Base-by-base conservation (phyloP, 1,139 yeast species). In the Zygotorulaspora mrakii region DNA sequence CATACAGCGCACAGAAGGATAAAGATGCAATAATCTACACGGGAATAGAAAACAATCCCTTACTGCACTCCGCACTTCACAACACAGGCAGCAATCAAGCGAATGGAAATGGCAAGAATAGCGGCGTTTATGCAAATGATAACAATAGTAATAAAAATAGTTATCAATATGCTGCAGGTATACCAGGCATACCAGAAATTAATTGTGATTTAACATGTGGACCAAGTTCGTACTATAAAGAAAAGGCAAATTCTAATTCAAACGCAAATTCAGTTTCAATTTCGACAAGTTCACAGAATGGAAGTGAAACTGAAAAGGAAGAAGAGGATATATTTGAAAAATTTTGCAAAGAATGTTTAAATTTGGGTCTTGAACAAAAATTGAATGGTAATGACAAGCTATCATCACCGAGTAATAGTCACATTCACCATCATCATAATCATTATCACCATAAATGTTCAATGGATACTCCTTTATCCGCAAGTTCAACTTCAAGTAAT, bases 141-240 rank as follows among this genome's bases (percentile, higher is more conserved):
- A n/a, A n/a, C 4, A 25, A 4, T 4, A 13, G 10, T 25, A 7
- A 7, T 9, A 25, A 25, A 4, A 13, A 7, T 25, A 29, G 3
- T 18, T 11, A 10, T 14, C 33, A 31, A 25, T 20, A 22, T 13
- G 14, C 24, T 6, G 12, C 3, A 11, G 26, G 16, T 17, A 22
- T 21, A 10, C 17, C 20, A 13, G 38, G 18, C 13, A 31, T 45
- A 53, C 57, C 48, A 16, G 60, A 44, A 46, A 56, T 54, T 33
- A 52, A 49, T 32, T 55, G 61, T 42, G 51, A 53, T 28, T 35
- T 55, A 22, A 50, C 57, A 2, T 55, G 59, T 37, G 52, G 28
- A 9, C 35, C 36, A 27, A 20, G 9, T 20, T 20, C 22, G 8
- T 20, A 20, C 22, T 20, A 20, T 20, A 9, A 9, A 20, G 22